Evolutionary conservation across 305 asterid genomes (phyloP), one percentile per base, ranked within the genome.

Genomic region (Fraxinus latifolia): DNA sequence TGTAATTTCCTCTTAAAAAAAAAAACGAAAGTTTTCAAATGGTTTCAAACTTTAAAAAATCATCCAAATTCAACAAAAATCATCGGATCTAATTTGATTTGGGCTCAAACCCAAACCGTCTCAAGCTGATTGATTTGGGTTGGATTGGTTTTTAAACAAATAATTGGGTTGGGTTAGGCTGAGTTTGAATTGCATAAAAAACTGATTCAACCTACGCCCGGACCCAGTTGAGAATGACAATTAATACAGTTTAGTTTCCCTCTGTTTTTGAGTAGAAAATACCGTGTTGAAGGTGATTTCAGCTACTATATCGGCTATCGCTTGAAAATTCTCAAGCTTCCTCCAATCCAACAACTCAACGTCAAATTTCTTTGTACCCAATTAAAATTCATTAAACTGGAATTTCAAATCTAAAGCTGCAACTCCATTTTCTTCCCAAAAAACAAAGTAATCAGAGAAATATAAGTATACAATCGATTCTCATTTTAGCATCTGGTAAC

Each of bases 381-480:
- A 11, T 44, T 34, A 32, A 34, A 77, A 62, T 27, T 83, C 79
- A 55, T 21, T 39, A 25, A 72, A 75, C 60, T 78, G 80, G 84
- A 78, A 78, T 67, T 83, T 65, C 42, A 79, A 29, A 62, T n/a
- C 76, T 23, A 79, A 80, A 21, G 44, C 29, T 77, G 83, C 47
- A 81, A 80, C 81, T 4, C 15, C 7, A 62, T 50, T 76, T 37
- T 78, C 81, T 76, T 82, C 78, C 34, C 44, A 15, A 85, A 83
- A 21, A 60, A 67, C 7, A 50, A 67, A 76, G 29, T 79, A 67
- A 79, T 42, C 25, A 3, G 12, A n/a, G 50, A 73, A 17, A 5
- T 15, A 17, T 15, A 17, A 73, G 47, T 4, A 44, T 23, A 76
- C 27, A 32, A 7, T 44, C 15, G 53, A 74, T 77, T 82, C 73